A percentile compares a stretch with the other conserved stretches of the same genome.
Conservation (phyloP, 139 green algal species). For the Yamagishiella unicocca region DNA sequence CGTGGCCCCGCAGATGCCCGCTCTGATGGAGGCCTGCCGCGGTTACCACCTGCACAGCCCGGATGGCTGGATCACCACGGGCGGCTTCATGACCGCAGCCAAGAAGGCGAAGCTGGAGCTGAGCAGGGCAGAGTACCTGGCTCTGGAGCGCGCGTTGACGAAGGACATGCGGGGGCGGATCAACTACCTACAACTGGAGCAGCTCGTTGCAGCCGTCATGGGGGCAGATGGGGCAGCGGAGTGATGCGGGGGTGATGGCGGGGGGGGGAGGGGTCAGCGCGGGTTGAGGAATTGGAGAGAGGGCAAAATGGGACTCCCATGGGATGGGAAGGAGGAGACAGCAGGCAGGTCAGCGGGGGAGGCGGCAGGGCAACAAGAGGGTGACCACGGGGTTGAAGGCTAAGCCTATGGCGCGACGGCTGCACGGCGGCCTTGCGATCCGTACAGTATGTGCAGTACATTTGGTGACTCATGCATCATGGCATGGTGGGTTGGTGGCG, state of each 20-base stretch:
- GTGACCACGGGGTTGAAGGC: too few species aligned
- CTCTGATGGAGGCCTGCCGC: constrained; percentile 35
- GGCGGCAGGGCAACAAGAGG: too few species aligned
- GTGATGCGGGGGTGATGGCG: not conserved
- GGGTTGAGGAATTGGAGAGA: not conserved
- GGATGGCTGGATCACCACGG: constrained; percentile 61
- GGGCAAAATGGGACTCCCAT: not conserved
- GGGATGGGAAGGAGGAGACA: not conserved
- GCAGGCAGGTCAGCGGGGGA: too few species aligned
- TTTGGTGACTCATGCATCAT: too few species aligned
- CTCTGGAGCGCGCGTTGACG: constrained; percentile 56
- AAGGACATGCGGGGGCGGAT: constrained; percentile 61
- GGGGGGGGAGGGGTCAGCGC: not conserved
- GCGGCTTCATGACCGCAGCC: constrained; percentile 47
- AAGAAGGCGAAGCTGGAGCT: constrained; percentile 34
- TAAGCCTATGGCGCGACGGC: too few species aligned
- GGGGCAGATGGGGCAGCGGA: not conserved
- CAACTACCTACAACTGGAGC: constrained; percentile 55
- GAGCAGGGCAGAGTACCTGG: constrained; percentile 45
- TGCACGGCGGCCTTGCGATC: too few species aligned
- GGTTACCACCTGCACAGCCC: constrained; percentile 57
- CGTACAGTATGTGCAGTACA: too few species aligned
- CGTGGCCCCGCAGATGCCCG: constrained; percentile 20
- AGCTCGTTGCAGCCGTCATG: not conserved
- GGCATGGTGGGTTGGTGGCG: too few species aligned